Conservation (phyloP, 23 red algal species). For the Cyanidium caldarium region DNA sequence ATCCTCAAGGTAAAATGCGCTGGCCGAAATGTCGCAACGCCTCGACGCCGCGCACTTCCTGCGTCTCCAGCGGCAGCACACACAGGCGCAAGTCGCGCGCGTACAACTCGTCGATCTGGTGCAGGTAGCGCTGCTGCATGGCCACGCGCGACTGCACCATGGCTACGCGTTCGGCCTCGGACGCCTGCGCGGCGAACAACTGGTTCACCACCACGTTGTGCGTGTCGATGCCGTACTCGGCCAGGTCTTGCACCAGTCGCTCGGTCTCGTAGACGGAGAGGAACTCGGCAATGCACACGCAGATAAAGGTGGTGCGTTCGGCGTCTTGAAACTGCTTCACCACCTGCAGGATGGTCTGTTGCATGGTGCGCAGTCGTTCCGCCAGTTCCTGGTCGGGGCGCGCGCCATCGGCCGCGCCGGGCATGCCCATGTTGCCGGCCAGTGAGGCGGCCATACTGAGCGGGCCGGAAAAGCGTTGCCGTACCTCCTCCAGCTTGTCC, state of each 20-base stretch:
- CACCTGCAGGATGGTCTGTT: constrained; percentile 45
- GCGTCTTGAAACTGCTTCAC: constrained; percentile 51
- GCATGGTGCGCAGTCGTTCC: constrained; percentile 20
- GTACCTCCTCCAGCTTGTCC: constrained; percentile 37
- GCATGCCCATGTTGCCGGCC: constrained; percentile 19
- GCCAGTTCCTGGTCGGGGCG: constrained; percentile 15
- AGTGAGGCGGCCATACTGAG: constrained; percentile 37
- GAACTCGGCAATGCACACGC: constrained; percentile 90
- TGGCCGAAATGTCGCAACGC: constrained; percentile 32
- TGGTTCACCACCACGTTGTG: constrained; percentile 94
- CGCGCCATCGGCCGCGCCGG: background rate
- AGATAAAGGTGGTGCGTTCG: constrained; percentile 71
- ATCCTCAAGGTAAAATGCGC: no score
- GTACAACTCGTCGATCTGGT: constrained; percentile 85
- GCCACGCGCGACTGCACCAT: constrained; percentile 27
- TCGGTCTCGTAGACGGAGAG: constrained; percentile 99
- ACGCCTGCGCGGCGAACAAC: constrained; percentile 50
- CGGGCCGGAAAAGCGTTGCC: constrained; percentile 22
- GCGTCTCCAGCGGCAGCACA: constrained; percentile 43
- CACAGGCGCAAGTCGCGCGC: constrained; percentile 60
- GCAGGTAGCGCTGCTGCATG: constrained; percentile 86
- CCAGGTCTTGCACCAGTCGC: constrained; percentile 92
- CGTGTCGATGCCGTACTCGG: constrained; percentile 59
- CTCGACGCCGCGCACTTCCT: constrained; percentile 72
- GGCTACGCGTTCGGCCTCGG: constrained; percentile 19